phyloP scores from a whole-genome alignment of 1,139 yeast species.

The Yamadazyma diospyri region DNA sequence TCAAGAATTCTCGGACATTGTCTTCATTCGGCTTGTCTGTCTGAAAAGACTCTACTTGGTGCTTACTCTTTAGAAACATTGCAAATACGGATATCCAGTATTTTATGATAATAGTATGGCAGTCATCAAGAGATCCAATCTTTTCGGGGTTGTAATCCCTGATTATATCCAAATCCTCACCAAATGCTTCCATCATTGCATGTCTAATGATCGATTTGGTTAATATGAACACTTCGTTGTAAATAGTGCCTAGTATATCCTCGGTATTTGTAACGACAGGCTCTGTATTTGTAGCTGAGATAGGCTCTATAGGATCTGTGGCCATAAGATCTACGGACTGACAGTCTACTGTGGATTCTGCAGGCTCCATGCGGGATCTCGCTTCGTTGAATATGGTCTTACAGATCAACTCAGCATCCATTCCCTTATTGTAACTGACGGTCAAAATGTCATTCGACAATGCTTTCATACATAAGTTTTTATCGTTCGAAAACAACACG shows the following conservation, averaged over 20 bases:
- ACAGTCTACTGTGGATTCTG: background rate
- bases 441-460: slow-evolving; percentile 65
- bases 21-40: background rate
- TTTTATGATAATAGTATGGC: slow-evolving; percentile 38
- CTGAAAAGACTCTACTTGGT: background rate
- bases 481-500: slow-evolving; percentile 74
- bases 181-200: slow-evolving; percentile 55
- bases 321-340: background rate
- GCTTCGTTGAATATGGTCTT: slow-evolving; percentile 42
- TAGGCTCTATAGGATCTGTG: background rate
- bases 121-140: slow-evolving; percentile 36
- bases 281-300: background rate
- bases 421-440: slow-evolving; percentile 55
- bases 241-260: background rate
- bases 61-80: slow-evolving; percentile 30
- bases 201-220: slow-evolving; percentile 47
- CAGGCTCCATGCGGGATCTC: background rate
- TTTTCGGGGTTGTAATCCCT: slow-evolving; percentile 41
- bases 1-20: slow-evolving; percentile 18
- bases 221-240: slow-evolving; percentile 39
- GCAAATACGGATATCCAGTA: slow-evolving; percentile 61
- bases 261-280: background rate
- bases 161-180: slow-evolving; percentile 50
- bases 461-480: slow-evolving; percentile 77
- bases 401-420: slow-evolving; percentile 63